Evolutionary conservation across 768 basidiomycete genomes (phyloP).

Genomic region (Boletellus ananas): DNA sequence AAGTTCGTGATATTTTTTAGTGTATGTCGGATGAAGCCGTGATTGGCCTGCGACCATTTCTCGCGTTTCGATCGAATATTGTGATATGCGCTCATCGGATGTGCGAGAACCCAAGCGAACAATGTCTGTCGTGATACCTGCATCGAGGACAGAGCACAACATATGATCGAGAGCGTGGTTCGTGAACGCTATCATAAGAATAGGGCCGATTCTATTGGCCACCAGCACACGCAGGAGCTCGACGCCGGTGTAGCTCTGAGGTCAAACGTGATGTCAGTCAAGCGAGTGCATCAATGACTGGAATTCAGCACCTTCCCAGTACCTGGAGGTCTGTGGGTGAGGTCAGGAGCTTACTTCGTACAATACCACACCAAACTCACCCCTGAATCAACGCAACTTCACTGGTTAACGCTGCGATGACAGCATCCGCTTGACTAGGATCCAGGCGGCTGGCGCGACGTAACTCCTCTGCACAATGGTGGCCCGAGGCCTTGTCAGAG

Average conservation of each 20-base stretch:
- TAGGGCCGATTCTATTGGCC: conserved; percentile 47
- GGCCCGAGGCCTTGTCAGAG: conserved; percentile 42
- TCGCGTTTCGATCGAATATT: conserved; percentile 58
- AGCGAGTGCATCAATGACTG: neutral
- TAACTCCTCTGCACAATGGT: conserved; percentile 45
- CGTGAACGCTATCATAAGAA: conserved; percentile 62
- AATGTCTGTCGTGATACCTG: conserved; percentile 56
- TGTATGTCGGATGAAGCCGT: conserved; percentile 36
- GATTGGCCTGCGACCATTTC: conserved; percentile 45
- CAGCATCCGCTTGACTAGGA: conserved; percentile 65
- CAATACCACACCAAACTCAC: conserved; percentile 32
- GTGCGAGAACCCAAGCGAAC: conserved; percentile 69
- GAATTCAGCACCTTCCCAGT: conserved; percentile 59
- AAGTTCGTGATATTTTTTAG: conserved; percentile 35
- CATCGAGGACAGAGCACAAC: conserved; percentile 60
- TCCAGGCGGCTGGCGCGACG: conserved; percentile 53
- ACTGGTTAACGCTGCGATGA: conserved; percentile 55
- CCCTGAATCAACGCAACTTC: conserved; percentile 73
- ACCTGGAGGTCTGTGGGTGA: conserved; percentile 57
- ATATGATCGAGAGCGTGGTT: conserved; percentile 81
- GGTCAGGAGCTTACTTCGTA: neutral
- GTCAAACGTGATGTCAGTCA: neutral
- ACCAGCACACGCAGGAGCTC: conserved; percentile 68
- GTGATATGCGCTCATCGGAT: conserved; percentile 53
- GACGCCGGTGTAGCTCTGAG: conserved; percentile 61